Evolutionary conservation across 139 green algal species (phyloP).

Genomic region (Auxenochlorella pyrenoidosa): DNA sequence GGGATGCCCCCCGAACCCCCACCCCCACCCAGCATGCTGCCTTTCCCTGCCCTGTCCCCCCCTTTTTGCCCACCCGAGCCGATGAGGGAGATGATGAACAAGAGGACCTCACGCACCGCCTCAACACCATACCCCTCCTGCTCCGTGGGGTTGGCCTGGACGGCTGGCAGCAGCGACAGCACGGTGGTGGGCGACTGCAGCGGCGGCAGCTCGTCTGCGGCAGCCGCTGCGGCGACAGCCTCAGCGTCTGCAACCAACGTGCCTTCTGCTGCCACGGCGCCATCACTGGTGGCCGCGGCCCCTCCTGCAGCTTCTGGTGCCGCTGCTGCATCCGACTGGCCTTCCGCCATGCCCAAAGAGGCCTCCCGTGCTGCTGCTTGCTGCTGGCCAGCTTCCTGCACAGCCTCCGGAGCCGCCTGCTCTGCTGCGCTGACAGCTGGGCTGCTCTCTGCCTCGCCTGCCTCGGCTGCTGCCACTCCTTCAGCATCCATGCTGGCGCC

Average conservation of each 20-base stretch:
- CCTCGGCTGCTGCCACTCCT: not conserved
- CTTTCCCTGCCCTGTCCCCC: not conserved
- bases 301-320: not conserved
- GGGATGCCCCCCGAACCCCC: too few species aligned
- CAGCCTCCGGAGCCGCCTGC: not conserved
- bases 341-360: not conserved
- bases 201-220: not conserved
- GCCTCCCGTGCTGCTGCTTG: not conserved
- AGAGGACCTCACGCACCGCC: slow-evolving; percentile 51
- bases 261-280: not conserved
- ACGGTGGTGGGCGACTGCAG: not conserved
- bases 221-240: not conserved
- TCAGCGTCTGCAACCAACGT: not conserved
- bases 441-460: not conserved
- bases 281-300: not conserved
- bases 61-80: not conserved
- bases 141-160: not conserved
- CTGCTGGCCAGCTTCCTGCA: not conserved
- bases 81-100: slow-evolving; percentile 61
- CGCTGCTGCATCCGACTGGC: not conserved
- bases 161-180: slow-evolving; percentile 3
- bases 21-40: too few species aligned
- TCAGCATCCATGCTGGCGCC: not conserved
- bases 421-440: not conserved
- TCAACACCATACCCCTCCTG: slow-evolving; percentile 51